A percentile compares a stretch with the other conserved stretches of the same genome.
These are phyloP conservation scores for Pleurostoma richardsiae DNA, from an alignment of 2,329 filamentous ascomycete genomes.

Conservation along the genomic window DNA sequence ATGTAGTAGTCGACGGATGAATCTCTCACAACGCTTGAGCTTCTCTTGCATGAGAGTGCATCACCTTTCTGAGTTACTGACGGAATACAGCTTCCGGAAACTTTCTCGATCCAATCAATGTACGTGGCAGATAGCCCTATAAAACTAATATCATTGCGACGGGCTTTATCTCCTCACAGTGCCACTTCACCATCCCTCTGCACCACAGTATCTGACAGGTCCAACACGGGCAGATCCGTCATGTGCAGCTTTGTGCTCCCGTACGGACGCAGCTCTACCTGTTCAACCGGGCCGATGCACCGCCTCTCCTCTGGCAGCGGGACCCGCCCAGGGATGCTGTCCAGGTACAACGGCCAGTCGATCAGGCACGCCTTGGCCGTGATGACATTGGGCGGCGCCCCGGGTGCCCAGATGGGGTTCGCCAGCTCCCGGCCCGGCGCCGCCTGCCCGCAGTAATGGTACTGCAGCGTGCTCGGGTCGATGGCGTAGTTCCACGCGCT, in stretches of 20 bases:
- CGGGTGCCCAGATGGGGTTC: slow-evolving; percentile 21
- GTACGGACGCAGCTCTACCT: slow-evolving; percentile 22
- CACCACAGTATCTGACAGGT: slow-evolving; percentile 6
- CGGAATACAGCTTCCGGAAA: too few species aligned
- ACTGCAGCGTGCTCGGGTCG: slow-evolving; percentile 21
- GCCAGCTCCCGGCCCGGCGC: slow-evolving; percentile 7
- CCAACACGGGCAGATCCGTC: slow-evolving; percentile 22
- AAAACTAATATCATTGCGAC: too few species aligned
- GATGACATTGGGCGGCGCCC: slow-evolving; percentile 22
- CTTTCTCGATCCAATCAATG: too few species aligned
- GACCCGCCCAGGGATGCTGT: slow-evolving; percentile 18
- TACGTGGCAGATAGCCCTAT: too few species aligned
- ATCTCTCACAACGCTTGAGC: too few species aligned
- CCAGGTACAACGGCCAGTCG: slow-evolving; percentile 21
- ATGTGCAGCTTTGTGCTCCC: slow-evolving; percentile 26
- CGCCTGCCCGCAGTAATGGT: slow-evolving; percentile 7
- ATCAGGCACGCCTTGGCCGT: slow-evolving; percentile 23
- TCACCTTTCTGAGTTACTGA: too few species aligned
- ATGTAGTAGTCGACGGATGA: too few species aligned
- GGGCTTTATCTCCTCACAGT: too few species aligned
- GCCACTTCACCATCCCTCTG: too few species aligned
- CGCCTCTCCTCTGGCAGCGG: slow-evolving; percentile 9
- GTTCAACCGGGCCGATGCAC: slow-evolving; percentile 12
- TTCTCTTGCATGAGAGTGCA: too few species aligned
- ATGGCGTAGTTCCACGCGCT: slow-evolving; percentile 24